Conservation (phyloP, 768 basidiomycete species). For the Trametopsis cervina region DNA sequence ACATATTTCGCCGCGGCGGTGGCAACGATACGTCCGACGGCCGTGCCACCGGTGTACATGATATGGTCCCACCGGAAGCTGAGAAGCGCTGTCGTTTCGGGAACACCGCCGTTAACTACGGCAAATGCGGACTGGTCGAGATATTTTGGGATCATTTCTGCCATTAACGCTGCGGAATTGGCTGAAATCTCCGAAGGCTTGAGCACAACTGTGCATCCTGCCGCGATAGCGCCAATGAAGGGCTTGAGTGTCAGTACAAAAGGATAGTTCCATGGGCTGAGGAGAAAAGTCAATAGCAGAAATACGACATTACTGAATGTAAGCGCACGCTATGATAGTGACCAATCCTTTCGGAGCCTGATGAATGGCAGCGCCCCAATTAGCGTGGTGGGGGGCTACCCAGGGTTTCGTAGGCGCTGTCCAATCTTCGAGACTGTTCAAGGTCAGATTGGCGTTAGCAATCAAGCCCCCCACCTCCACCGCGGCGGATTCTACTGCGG, state of each 20-base stretch:
- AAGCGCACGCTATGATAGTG: slow-evolving; percentile 52
- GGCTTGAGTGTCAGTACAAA: slow-evolving; percentile 48
- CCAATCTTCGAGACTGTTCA: slow-evolving; percentile 54
- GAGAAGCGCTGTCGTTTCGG: slow-evolving; percentile 31
- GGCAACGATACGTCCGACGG: slow-evolving; percentile 33
- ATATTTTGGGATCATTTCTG: slow-evolving; percentile 49
- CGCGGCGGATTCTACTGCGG: slow-evolving; percentile 15
- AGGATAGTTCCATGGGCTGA: slow-evolving; percentile 66
- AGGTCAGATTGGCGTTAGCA: slow-evolving; percentile 34
- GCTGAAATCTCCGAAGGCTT: slow-evolving; percentile 63
- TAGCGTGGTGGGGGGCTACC: slow-evolving; percentile 36
- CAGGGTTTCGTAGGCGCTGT: slow-evolving; percentile 34
- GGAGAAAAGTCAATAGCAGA: not conserved
- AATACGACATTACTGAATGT: too few relatives aligned
- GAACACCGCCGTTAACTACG: slow-evolving; percentile 43
- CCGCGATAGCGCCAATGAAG: slow-evolving; percentile 64
- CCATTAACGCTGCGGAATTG: slow-evolving; percentile 40
- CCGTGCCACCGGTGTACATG: slow-evolving; percentile 28
- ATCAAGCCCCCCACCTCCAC: slow-evolving; percentile 41
- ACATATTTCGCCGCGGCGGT: slow-evolving; percentile 36
- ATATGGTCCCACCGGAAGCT: slow-evolving; percentile 34
- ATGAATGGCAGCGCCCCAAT: slow-evolving; percentile 46
- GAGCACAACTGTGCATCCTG: slow-evolving; percentile 60
- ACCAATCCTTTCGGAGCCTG: slow-evolving; percentile 57
- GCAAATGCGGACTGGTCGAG: slow-evolving; percentile 43